Conservation (phyloP, 768 basidiomycete species). For the Neoboletus magnificus region DNA sequence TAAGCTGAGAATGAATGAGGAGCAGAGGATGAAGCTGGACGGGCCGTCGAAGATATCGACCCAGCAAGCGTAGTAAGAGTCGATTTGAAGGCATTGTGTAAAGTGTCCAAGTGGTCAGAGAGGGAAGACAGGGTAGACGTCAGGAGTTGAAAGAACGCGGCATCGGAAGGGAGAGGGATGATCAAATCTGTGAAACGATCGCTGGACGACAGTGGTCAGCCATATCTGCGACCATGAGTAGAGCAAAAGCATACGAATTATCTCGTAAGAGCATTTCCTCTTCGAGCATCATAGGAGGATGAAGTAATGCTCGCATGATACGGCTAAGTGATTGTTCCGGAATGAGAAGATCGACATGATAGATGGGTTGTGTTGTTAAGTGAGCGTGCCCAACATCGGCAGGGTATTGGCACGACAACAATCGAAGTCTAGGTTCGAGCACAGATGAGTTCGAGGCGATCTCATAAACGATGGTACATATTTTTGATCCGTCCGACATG, state of each 20-base stretch:
- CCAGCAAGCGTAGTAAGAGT: conserved; percentile 48
- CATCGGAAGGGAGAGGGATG: conserved; percentile 78
- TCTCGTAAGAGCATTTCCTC: not conserved
- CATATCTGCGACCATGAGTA: not conserved
- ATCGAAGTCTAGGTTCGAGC: conserved; percentile 55
- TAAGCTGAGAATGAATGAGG: conserved; percentile 33
- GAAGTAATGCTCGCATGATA: conserved; percentile 8
- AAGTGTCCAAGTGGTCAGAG: conserved; percentile 44
- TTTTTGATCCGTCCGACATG: not conserved
- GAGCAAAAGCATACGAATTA: conserved; percentile 7
- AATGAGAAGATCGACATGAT: conserved; percentile 11
- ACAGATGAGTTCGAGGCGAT: conserved; percentile 44
- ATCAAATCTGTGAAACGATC: conserved; percentile 48
- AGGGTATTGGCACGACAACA: conserved; percentile 38
- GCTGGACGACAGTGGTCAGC: conserved; percentile 4
- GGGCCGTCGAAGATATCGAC: conserved; percentile 31
- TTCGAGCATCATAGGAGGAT: not conserved
- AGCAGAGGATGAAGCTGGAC: conserved; percentile 31
- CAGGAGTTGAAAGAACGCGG: conserved; percentile 76
- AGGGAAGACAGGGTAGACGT: conserved; percentile 56
- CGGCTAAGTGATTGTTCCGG: conserved; percentile 6
- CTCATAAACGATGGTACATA: conserved; percentile 51
- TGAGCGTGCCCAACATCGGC: not conserved
- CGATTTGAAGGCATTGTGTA: conserved; percentile 50
- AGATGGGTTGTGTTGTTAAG: conserved; percentile 1